phyloP scores from a whole-genome alignment of 176 grass and related monocot species.

The Otatea glauca region DNA sequence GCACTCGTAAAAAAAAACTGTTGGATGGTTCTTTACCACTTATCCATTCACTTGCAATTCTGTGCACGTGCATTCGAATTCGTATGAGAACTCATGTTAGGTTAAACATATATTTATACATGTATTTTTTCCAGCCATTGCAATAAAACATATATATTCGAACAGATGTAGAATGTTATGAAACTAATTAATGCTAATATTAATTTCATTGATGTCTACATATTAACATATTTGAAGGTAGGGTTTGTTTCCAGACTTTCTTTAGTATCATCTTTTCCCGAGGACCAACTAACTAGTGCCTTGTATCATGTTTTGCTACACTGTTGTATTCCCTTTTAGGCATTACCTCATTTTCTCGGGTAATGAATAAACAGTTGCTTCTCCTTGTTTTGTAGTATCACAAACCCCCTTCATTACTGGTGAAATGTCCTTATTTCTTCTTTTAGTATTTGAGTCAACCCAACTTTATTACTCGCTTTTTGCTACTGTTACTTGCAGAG shows the following conservation, averaged over 20 bases:
- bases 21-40: constrained; percentile 16
- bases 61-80: background rate
- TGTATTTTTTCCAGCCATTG: background rate
- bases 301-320: constrained; percentile 5
- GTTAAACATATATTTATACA: background rate
- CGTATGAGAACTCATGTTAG: background rate
- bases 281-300: background rate
- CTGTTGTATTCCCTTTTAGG: background rate
- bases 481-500: constrained; percentile 50
- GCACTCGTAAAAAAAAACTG: background rate
- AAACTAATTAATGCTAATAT: background rate
- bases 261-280: background rate
- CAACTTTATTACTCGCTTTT: constrained; percentile 9
- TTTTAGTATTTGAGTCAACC: constrained; percentile 4
- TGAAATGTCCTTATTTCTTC: background rate
- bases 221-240: background rate
- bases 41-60: constrained; percentile 23
- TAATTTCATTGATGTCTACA: background rate
- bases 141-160: constrained; percentile 15
- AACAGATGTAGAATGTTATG: background rate
- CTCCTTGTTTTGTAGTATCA: constrained; percentile 11
- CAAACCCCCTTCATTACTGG: background rate
- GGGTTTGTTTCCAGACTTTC: constrained; percentile 12
- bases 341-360: constrained; percentile 1
- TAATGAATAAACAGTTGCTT: background rate